Evolutionary conservation across 2,329 filamentous ascomycete species (phyloP).

Genomic region (Phialocephala sp.): DNA sequence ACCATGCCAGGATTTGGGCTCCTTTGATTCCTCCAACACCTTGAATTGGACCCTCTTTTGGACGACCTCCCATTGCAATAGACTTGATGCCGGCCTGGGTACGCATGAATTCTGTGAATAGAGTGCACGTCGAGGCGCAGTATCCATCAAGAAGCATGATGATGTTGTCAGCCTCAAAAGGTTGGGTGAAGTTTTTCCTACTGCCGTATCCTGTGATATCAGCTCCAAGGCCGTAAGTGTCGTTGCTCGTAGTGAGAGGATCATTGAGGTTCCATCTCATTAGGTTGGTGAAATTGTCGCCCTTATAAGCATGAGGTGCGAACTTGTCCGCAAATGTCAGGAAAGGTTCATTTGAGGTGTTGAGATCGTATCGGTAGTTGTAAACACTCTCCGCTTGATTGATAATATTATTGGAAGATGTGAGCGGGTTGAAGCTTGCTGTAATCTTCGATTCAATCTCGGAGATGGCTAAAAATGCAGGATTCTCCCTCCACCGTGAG

Average conservation of each 20-base stretch:
- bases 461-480: conserved; percentile 32
- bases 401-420: conserved; percentile 32
- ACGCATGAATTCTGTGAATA: conserved; percentile 61
- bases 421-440: conserved; percentile 36
- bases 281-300: conserved; percentile 35
- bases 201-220: conserved; percentile 44
- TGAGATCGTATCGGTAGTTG: conserved; percentile 40
- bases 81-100: conserved; percentile 58
- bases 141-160: conserved; percentile 54
- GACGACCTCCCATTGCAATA: conserved; percentile 64
- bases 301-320: conserved; percentile 31
- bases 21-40: conserved; percentile 71
- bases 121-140: conserved; percentile 65
- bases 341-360: conserved; percentile 37
- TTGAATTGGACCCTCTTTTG: conserved; percentile 60
- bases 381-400: conserved; percentile 34
- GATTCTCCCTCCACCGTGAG: conserved; percentile 36
- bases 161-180: conserved; percentile 50
- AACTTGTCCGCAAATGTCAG: conserved; percentile 37
- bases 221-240: conserved; percentile 36
- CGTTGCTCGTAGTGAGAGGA: conserved; percentile 35
- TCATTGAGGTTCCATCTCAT: conserved; percentile 39
- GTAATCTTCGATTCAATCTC: conserved; percentile 33
- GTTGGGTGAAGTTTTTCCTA: conserved; percentile 39
- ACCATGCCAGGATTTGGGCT: conserved; percentile 43